Percentiles rank a stretch among this genome's conserved stretches.
Evolutionary conservation across 768 basidiomycete species (phyloP).

Genomic region (Rhizopogon vesiculosus): DNA sequence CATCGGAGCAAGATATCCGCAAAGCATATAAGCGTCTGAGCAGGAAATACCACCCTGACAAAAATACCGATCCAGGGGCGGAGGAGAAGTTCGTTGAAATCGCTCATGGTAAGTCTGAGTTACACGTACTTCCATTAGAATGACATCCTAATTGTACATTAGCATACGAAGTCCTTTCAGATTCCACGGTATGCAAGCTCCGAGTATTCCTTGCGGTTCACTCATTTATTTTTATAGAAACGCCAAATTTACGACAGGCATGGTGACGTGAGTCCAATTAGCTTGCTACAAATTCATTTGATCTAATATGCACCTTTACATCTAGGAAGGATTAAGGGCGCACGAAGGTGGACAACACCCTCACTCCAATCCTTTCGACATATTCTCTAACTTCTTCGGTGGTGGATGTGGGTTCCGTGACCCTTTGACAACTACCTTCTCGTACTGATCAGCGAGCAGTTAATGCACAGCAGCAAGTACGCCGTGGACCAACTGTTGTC

Average conservation of each 20-base stretch:
- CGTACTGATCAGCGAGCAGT: constrained; percentile 14
- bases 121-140: neutral
- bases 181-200: constrained; percentile 53
- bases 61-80: constrained; percentile 81
- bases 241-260: constrained; percentile 90
- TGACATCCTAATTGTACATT: constrained; percentile 3
- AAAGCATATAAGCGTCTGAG: constrained; percentile 90
- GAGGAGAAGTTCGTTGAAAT: constrained; percentile 89
- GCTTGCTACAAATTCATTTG: constrained; percentile 5
- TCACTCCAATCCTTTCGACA: constrained; percentile 86
- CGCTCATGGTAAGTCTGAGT: constrained; percentile 62
- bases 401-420: constrained; percentile 55
- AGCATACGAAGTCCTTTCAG: constrained; percentile 96
- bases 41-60: constrained; percentile 91
- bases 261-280: constrained; percentile 59
- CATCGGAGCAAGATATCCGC: constrained; percentile 85
- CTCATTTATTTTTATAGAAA: constrained; percentile 50
- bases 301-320: constrained; percentile 1
- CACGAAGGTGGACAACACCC: constrained; percentile 81
- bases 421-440: neutral
- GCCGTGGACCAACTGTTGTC: constrained; percentile 70
- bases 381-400: constrained; percentile 92
- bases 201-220: neutral
- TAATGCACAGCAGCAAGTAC: constrained; percentile 54
- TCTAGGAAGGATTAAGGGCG: constrained; percentile 84